Base-by-base conservation (phyloP, 371 early-diverging fungal genomes). In the Coemansia sp. region DNA sequence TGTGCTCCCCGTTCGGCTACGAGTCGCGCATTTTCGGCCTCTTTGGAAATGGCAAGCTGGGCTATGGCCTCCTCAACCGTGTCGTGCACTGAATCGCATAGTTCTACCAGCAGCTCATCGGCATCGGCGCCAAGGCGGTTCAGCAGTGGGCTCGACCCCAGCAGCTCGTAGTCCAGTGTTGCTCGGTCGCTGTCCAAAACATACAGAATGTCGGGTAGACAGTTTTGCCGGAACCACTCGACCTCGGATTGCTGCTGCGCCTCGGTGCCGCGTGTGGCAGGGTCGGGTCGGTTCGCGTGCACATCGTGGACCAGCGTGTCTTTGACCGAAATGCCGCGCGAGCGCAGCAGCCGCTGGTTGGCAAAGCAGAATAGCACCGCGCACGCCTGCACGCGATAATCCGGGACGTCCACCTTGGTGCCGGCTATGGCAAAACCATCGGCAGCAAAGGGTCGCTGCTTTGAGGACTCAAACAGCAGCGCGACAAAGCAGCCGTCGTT, bases 181-280 rank as follows among this genome's bases (percentile, higher is more conserved):
- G 50, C 41, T 1, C 40, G 49, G 16, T 69, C 60, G 38, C 41
- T 52, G 20, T 75, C 76, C 4, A 75, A 16, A 7, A 70, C 53
- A 34, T 42, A 61, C 26, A 75, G 49, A n/a, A 75, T 63, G 31
- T 75, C 76, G 5, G 76, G 76, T 26, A 75, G 53, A 41, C 66
- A 75, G 49, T 75, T 75, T 35, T 72, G 72, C 4, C 76, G 50
- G 48, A 75, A 66, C 76, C 76, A 75, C 48, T 75, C 76, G 12
- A 56, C 42, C 9, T 75, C 72, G 0, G 52, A 45, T 39, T 66
- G 76, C 59, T 20, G 68, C 50, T 9, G 48, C 4, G 10, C 14
- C n/a, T 42, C 47, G 38, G 34, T 16, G 5, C 34, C 42, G 20
- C 43, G 5, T 5, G 41, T 26, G 1, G 39, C 30, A 3, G 47